phyloP scores from a whole-genome alignment of 257 asterid genomes.

The Nicotiana sylvestris region DNA sequence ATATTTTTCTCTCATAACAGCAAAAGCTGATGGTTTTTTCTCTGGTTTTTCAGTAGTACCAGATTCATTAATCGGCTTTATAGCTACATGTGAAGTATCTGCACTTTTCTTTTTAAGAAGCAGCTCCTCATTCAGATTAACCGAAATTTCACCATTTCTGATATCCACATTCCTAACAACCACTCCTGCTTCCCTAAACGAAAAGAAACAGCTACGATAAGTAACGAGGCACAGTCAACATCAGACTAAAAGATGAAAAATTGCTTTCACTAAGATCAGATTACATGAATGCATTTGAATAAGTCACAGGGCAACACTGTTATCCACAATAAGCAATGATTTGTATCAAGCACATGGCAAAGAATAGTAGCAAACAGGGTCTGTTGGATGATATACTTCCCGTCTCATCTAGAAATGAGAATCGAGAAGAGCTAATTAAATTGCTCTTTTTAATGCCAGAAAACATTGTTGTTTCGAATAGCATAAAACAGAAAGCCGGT shows the following conservation, averaged over 20 bases:
- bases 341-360: background rate
- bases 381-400: constrained; percentile 2
- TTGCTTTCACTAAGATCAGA: background rate
- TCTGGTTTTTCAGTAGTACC: constrained; percentile 38
- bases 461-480: background rate
- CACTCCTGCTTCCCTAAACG: constrained; percentile 85
- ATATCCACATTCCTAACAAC: constrained; percentile 70
- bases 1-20: constrained; percentile 38
- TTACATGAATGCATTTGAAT: background rate
- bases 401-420: background rate
- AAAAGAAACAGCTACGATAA: background rate
- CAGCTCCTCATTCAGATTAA: constrained; percentile 65
- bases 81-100: constrained; percentile 38
- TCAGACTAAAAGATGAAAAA: background rate
- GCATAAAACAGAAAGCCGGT: background rate
- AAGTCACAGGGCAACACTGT: background rate
- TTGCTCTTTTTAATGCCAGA: background rate
- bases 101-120: constrained; percentile 57
- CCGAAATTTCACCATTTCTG: constrained; percentile 62
- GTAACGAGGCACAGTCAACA: background rate
- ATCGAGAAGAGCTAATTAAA: background rate
- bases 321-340: background rate
- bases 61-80: constrained; percentile 38
- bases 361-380: background rate
- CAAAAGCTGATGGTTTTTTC: constrained; percentile 39